phyloP scores from a whole-genome alignment of 176 grass and related monocot species.

The Carex scoparia region DNA sequence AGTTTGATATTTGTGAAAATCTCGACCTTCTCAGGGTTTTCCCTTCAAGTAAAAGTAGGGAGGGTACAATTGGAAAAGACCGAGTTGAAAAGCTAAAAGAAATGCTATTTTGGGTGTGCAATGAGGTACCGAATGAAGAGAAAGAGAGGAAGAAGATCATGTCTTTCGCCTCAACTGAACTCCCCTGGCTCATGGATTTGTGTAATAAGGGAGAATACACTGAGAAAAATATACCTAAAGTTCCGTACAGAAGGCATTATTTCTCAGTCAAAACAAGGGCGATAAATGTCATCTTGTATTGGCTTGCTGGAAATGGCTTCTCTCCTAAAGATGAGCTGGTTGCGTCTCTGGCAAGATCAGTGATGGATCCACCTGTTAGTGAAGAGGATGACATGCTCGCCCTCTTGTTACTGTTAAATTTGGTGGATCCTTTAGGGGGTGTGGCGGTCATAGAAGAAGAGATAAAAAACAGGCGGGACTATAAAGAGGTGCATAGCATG shows the following conservation, averaged over 20 bases:
- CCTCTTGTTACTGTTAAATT: constrained; percentile 80
- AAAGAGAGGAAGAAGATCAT: constrained; percentile 63
- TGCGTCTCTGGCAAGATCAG: constrained; percentile 59
- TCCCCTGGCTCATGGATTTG: constrained; percentile 84
- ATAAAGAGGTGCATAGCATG: constrained; percentile 80
- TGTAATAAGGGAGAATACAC: constrained; percentile 39
- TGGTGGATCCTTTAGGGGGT: constrained; percentile 80
- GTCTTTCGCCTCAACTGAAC: constrained; percentile 57
- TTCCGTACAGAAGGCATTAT: constrained; percentile 34
- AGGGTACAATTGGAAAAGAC: constrained; percentile 36
- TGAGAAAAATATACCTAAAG: constrained; percentile 45
- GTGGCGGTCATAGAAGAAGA: constrained; percentile 87
- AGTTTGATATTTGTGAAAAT: constrained; percentile 62
- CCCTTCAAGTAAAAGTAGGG: constrained; percentile 39
- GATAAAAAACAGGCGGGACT: constrained; percentile 58
- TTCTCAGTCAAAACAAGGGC: constrained; percentile 54
- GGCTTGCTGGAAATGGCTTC: constrained; percentile 60
- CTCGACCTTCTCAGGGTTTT: constrained; percentile 63
- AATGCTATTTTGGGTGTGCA: constrained; percentile 58
- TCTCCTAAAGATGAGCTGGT: constrained; percentile 69
- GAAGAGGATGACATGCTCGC: constrained; percentile 66
- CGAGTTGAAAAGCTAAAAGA: constrained; percentile 42
- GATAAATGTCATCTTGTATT: constrained; percentile 56
- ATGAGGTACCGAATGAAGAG: constrained; percentile 51
- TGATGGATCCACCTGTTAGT: constrained; percentile 61